These are phyloP conservation scores for Penicillium capsulatum DNA, from an alignment of 2,329 filamentous ascomycete genomes.

Conservation along the genomic window DNA sequence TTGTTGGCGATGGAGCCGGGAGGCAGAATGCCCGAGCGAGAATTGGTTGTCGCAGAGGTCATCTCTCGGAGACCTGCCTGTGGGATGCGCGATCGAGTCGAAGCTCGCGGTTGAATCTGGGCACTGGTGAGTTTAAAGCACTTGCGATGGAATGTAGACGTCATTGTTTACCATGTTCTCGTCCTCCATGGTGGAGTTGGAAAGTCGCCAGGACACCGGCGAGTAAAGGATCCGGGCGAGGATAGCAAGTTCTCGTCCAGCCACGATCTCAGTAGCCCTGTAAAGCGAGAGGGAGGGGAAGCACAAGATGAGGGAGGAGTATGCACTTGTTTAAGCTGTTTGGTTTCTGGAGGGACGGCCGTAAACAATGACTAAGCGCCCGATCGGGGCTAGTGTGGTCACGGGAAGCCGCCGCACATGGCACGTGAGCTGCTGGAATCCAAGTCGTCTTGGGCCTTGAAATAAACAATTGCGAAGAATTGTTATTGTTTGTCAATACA, in stretches of 20 bases:
- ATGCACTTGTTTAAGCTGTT: constrained; percentile 3
- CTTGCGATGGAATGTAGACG: constrained; percentile 6
- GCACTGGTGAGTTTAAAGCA: constrained; percentile 9
- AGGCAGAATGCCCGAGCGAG: constrained; percentile 44
- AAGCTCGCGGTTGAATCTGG: constrained; percentile 26
- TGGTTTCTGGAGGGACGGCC: constrained; percentile 32
- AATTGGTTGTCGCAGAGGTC: constrained; percentile 52
- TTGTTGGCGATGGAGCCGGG: constrained; percentile 46
- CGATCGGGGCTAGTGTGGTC: constrained; percentile 10
- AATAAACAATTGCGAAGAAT: too few species aligned
- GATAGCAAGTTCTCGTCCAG: constrained; percentile 23
- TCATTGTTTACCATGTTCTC: constrained; percentile 28
- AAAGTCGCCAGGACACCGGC: constrained; percentile 23
- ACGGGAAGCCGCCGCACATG: neutral
- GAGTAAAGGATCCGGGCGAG: constrained; percentile 22
- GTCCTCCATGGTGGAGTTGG: constrained; percentile 30
- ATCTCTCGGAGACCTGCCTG: constrained; percentile 47
- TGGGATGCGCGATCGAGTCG: constrained; percentile 31
- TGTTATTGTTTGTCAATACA: too few species aligned
- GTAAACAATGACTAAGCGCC: constrained; percentile 38
- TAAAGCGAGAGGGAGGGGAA: constrained; percentile 2
- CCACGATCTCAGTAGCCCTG: constrained; percentile 17
- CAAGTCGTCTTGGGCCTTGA: too few species aligned
- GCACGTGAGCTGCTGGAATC: neutral
- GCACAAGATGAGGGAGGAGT: constrained; percentile 1